Evolutionary conservation across 208 protist species (phyloP).

Genomic region (Leishmania amazonensis): DNA sequence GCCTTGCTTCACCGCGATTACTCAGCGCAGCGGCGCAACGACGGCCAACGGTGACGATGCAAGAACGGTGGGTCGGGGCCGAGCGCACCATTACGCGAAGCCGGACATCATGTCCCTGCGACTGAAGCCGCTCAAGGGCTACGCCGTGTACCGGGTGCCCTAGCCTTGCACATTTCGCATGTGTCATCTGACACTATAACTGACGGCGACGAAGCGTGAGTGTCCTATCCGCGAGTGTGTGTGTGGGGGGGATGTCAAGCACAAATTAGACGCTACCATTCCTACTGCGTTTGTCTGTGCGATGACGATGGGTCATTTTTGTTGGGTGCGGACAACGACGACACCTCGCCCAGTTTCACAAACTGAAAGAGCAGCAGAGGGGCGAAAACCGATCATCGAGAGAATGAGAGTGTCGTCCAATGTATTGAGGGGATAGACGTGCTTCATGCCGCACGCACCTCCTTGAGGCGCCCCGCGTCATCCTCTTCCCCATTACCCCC

Average conservation of each 20-base stretch:
- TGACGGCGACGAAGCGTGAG: background rate
- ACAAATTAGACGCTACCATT: background rate
- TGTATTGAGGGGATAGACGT: background rate
- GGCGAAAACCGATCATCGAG: background rate
- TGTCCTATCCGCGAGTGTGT: background rate
- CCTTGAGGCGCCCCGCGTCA: background rate
- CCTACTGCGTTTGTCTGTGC: background rate
- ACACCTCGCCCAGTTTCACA: background rate
- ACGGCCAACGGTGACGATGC: background rate
- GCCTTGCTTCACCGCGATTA: background rate
- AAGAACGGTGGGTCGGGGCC: background rate
- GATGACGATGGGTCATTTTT: background rate
- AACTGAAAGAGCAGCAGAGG: background rate
- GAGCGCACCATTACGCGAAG: background rate
- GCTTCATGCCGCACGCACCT: background rate
- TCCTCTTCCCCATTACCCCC: background rate
- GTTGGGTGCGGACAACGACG: background rate
- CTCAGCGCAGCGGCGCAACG: background rate
- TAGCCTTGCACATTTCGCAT: background rate
- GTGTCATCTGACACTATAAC: background rate
- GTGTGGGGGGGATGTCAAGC: background rate
- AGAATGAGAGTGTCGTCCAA: background rate
- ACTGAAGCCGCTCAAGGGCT: background rate
- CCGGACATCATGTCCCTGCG: constrained; percentile 4
- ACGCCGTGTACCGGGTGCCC: background rate